Conservation (phyloP, 2,329 filamentous ascomycete genomes). For the Exophiala mesophila region DNA sequence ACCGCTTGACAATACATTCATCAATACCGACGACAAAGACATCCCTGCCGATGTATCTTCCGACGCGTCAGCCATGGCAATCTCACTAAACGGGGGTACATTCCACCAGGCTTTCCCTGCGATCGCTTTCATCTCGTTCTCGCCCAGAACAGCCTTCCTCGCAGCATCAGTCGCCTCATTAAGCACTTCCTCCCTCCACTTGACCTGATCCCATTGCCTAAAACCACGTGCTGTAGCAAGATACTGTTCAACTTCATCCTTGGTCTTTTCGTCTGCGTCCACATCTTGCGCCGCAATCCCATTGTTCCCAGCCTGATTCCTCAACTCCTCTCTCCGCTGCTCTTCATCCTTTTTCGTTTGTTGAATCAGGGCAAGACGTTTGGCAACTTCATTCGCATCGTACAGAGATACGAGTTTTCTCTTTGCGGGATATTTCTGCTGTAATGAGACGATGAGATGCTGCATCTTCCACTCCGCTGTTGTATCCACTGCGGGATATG, state of each 20-base stretch:
- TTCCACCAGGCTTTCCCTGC: no score
- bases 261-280: not conserved
- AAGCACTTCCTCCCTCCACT: not conserved
- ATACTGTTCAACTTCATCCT: not conserved
- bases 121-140: no score
- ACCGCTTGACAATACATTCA: no score
- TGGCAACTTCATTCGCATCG: constrained; percentile 59
- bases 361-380: constrained; percentile 37
- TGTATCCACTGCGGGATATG: not conserved
- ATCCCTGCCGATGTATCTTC: no score
- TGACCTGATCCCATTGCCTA: not conserved
- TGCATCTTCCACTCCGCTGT: constrained; percentile 9
- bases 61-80: no score
- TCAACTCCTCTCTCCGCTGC: constrained; percentile 10
- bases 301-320: constrained; percentile 4
- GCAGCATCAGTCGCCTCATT: not conserved
- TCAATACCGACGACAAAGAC: no score
- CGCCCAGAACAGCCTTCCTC: not conserved
- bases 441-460: constrained; percentile 13
- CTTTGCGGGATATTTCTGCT: constrained; percentile 18
- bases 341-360: constrained; percentile 18
- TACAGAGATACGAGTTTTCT: constrained; percentile 50
- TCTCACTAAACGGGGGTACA: no score
- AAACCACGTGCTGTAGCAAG: not conserved
- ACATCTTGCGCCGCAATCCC: not conserved